phyloP scores from a whole-genome alignment of 164 flowering plant genomes.

The Warburgia ugandensis region DNA sequence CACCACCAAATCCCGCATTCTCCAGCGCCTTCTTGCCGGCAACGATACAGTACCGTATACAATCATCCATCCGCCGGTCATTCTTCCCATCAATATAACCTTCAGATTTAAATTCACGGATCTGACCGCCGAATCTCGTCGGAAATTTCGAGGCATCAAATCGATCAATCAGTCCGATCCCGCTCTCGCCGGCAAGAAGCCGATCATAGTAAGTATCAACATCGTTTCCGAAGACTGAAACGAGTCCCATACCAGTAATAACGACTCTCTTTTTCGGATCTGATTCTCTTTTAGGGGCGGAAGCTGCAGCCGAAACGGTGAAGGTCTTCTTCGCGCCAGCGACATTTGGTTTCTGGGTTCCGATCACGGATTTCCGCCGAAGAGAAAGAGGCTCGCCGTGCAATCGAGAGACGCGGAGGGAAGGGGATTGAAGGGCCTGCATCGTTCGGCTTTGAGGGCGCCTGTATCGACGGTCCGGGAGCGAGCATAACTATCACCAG shows the following conservation, averaged over 20 bases:
- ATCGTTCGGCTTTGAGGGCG: no score
- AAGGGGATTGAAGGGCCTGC: no score
- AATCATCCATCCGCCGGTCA: constrained; percentile 75
- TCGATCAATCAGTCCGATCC: constrained; percentile 54
- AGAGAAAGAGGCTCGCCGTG: no score
- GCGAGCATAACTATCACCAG: no score
- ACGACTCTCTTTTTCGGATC: constrained; percentile 27
- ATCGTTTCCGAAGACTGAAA: constrained; percentile 77
- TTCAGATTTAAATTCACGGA: constrained; percentile 49
- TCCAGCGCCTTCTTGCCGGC: constrained; percentile 83
- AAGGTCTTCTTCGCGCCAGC: no score
- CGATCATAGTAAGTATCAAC: constrained; percentile 57
- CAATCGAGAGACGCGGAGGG: no score
- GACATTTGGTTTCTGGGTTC: no score
- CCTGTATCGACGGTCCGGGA: no score
- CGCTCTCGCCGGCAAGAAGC: constrained; percentile 62
- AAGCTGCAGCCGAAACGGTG: constrained; percentile 3
- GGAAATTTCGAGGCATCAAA: constrained; percentile 84
- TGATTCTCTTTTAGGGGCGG: constrained; percentile 17
- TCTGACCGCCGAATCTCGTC: constrained; percentile 80
- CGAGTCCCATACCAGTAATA: constrained; percentile 25
- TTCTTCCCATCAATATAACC: constrained; percentile 86
- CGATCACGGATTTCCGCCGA: no score
- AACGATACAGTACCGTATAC: constrained; percentile 66
- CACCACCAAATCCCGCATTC: constrained; percentile 56